Base-by-base conservation (phyloP, 2,329 filamentous ascomycete species). In the Davidsoniella eucalypti region DNA sequence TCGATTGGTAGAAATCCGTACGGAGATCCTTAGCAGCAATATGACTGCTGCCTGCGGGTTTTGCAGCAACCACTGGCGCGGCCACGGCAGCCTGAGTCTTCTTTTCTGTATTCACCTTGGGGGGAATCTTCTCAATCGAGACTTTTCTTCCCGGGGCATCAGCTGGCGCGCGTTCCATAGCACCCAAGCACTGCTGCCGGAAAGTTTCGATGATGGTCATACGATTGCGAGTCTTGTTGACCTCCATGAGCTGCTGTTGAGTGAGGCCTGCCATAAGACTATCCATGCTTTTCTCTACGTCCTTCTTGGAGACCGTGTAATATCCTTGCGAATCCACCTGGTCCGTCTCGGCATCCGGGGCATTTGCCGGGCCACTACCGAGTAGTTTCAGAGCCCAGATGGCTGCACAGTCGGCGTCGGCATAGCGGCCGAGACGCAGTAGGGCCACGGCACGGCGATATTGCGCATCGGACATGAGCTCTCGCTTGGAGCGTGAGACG, bases 381-480 rank as follows among this genome's bases (percentile, higher is more conserved):
- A 61, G 50, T 3, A 72, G 60, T 36, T 63, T 59, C 62, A 70
- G 67, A 29, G 70, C 66, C 70, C 77, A 80, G 16, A 69, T 68
- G 17, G 88, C 77, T 55, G 88, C 76, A 56, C 78, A 75, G 52
- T 80, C 74, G 0, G 87, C 82, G 64, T 95, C 82, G 3, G 81
- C 87, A 57, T 79, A 86, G 49, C 76, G 72, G 33, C 75, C 76
- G 39, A 87, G 68, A 45, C 80, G 76, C 63, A 78, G 84, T 23
- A 90, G 70, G 9, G 82, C 75, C 10, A 94, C 76, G 4, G 78
- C 84, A 37, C 90, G 78, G 57, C 88, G 78, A 58, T 92, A 77
- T 59, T 95, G 86, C 1, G 85, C 82, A n/a, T 86, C 76, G 43
- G 80, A 72, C 62, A 95, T 86, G 26, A 83, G 72, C 56, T 86